A percentile compares a stretch with the other conserved stretches of the same genome.
These are phyloP conservation scores for Cordyceps farinosa DNA, from an alignment of 2,329 filamentous ascomycete species.

Conservation along the genomic window DNA sequence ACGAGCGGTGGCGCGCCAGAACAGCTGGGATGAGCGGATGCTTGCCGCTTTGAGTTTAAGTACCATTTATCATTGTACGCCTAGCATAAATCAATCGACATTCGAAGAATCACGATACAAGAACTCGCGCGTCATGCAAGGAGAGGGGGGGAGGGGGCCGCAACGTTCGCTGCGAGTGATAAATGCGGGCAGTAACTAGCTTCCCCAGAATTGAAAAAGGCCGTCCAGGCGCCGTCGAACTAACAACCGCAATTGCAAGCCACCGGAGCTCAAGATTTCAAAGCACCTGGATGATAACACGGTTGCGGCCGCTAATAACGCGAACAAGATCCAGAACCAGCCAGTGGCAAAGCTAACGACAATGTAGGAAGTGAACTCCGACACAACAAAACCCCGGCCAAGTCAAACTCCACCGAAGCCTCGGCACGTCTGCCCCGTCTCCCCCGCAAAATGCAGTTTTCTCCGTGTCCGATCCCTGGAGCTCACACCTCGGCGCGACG, in stretches of 20 bases:
- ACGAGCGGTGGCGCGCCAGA: background rate
- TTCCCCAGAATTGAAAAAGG: background rate
- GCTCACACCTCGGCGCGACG: background rate
- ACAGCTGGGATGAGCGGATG: no score
- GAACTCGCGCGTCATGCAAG: no score
- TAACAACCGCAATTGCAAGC: background rate
- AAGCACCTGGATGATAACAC: background rate
- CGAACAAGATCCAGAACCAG: background rate
- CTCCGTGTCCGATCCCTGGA: conserved; percentile 22
- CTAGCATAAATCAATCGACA: background rate
- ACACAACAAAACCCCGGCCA: background rate
- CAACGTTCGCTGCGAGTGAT: background rate
- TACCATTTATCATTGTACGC: background rate
- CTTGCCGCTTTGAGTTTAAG: background rate
- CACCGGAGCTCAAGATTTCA: background rate
- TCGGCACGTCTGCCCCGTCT: conserved; percentile 27
- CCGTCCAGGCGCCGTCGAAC: background rate
- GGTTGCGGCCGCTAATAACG: background rate
- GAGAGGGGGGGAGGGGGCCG: no score
- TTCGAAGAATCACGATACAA: background rate
- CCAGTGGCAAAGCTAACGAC: background rate
- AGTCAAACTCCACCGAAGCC: conserved; percentile 22
- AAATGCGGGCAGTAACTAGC: background rate
- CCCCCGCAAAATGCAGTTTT: conserved; percentile 26
- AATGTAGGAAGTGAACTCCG: conserved; percentile 1